These are phyloP conservation scores for Litchi chinensis DNA, from an alignment of 345 rosid genomes.

Conservation along the genomic window DNA sequence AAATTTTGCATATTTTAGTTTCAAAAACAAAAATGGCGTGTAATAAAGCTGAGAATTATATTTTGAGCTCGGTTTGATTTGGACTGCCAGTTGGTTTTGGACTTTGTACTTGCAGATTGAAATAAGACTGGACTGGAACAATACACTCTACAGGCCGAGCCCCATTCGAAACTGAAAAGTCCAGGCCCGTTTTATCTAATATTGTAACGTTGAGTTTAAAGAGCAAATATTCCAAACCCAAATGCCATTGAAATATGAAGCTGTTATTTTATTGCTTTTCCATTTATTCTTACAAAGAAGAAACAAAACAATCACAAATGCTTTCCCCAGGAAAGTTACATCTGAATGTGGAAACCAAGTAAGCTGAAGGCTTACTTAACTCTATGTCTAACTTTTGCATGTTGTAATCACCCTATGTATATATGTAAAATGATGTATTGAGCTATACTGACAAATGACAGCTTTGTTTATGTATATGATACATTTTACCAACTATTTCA, in stretches of 20 bases:
- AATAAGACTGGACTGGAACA: no score
- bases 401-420: slow-evolving; percentile 15
- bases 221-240: no score
- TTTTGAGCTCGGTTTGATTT: no score
- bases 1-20: not conserved
- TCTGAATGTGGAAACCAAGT: slow-evolving; percentile 20
- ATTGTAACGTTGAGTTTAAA: no score
- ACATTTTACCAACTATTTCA: slow-evolving; percentile 15
- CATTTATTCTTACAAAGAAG: slow-evolving; percentile 18
- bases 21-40: no score
- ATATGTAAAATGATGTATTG: not conserved
- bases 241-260: no score
- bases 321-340: slow-evolving; percentile 19
- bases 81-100: no score
- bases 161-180: no score
- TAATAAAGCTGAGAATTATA: no score
- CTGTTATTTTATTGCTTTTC: slow-evolving; percentile 13
- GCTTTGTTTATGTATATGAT: slow-evolving; percentile 26
- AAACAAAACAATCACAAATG: slow-evolving; percentile 2
- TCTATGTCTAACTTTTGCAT: slow-evolving; percentile 17
- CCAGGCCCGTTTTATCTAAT: no score
- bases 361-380: slow-evolving; percentile 23
- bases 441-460: slow-evolving; percentile 26
- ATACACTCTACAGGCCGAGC: no score
- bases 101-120: no score